phyloP scores from a whole-genome alignment of 2,329 filamentous ascomycete genomes.

The Xylaria sp. region DNA sequence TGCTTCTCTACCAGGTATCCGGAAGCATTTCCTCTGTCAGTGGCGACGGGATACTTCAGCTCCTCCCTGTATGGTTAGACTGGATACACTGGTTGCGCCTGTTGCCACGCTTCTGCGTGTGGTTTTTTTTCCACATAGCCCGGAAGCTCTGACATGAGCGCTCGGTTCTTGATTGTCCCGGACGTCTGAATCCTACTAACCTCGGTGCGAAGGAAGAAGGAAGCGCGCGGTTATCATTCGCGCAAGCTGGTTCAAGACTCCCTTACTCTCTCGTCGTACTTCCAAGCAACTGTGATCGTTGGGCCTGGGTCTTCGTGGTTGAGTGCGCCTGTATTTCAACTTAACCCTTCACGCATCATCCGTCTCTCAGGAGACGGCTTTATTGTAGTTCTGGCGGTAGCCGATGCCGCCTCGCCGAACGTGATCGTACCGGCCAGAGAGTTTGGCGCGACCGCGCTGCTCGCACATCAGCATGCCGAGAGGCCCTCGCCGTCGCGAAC shows the following conservation, averaged over 20 bases:
- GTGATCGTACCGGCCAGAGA: constrained; percentile 51
- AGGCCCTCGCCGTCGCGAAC: constrained; percentile 49
- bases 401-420: constrained; percentile 48
- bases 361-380: constrained; percentile 43
- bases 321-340: constrained; percentile 17
- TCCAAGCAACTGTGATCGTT: constrained; percentile 27
- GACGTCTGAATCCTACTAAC: not conserved
- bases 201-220: not conserved
- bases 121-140: constrained; percentile 37
- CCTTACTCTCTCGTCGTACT: constrained; percentile 1
- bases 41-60: constrained; percentile 33
- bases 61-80: constrained; percentile 31
- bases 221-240: constrained; percentile 14
- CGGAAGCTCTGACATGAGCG: constrained; percentile 35
- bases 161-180: constrained; percentile 18
- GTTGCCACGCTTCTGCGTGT: constrained; percentile 20
- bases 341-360: constrained; percentile 11
- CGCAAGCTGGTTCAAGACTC: constrained; percentile 3
- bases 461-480: constrained; percentile 47
- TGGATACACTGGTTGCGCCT: not conserved
- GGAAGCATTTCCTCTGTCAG: constrained; percentile 17
- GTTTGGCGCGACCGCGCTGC: constrained; percentile 50
- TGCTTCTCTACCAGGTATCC: not conserved
- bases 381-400: constrained; percentile 52
- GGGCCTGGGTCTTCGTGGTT: constrained; percentile 24